These are phyloP conservation scores for Acanthamoeba culbertsoni DNA, from an alignment of 208 protist genomes.

Conservation along the genomic window DNA sequence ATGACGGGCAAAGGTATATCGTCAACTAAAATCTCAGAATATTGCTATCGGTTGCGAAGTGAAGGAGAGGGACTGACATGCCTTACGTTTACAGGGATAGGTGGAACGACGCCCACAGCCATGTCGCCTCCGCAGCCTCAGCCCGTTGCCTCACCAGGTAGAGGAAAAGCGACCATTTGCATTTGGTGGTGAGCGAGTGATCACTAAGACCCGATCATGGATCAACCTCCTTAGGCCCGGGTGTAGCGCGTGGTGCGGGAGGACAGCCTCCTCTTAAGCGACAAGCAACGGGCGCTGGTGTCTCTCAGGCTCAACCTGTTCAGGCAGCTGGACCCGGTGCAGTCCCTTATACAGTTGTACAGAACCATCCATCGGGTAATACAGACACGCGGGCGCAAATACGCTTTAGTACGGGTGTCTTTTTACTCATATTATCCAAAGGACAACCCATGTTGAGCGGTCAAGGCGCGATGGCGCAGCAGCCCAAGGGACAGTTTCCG, in stretches of 20 bases:
- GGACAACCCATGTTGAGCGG: too few species aligned
- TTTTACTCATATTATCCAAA: too few species aligned
- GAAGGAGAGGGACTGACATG: too few species aligned
- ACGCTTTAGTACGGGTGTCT: too few species aligned
- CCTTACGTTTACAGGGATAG: too few species aligned
- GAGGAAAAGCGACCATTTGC: too few species aligned
- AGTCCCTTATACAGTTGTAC: not conserved
- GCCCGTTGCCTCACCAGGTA: too few species aligned
- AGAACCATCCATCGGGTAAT: not conserved
- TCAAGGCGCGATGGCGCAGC: too few species aligned
- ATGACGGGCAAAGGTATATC: constrained; percentile 18
- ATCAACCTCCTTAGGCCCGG: not conserved
- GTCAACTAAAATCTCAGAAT: not conserved
- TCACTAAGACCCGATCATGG: not conserved
- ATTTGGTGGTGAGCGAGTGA: not conserved
- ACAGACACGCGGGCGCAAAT: too few species aligned
- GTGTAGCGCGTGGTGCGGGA: not conserved
- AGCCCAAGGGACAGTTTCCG: too few species aligned
- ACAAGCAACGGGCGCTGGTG: not conserved
- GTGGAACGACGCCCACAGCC: too few species aligned
- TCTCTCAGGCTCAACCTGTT: not conserved
- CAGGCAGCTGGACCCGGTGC: not conserved
- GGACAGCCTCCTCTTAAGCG: not conserved
- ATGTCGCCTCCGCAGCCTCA: too few species aligned
- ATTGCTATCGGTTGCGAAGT: not conserved